Evolutionary conservation across 768 basidiomycete species (phyloP).

Genomic region (Chlorophyllum brunneum): DNA sequence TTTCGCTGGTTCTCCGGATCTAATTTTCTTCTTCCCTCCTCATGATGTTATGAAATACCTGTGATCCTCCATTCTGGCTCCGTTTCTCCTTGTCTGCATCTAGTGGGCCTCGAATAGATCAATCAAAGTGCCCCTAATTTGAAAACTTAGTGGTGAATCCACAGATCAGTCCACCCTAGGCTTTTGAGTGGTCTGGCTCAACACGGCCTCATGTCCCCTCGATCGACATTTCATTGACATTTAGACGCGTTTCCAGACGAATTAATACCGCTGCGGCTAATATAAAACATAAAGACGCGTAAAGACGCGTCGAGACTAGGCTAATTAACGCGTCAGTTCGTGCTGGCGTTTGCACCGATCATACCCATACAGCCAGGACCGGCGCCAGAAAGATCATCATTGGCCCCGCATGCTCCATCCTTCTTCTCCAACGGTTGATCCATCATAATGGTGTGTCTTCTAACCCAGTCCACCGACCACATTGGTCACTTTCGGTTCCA

Average conservation of each 20-base stretch:
- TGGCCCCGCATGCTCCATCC: background rate
- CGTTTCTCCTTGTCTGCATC: background rate
- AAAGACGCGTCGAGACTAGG: slow-evolving; percentile 38
- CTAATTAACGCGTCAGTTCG: slow-evolving; percentile 21
- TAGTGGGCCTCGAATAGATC: background rate
- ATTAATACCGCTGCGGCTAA: slow-evolving; percentile 5
- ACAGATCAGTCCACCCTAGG: slow-evolving; percentile 29
- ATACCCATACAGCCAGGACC: background rate
- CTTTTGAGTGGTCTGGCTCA: slow-evolving; percentile 23
- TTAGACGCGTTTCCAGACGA: slow-evolving; percentile 14
- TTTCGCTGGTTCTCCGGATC: slow-evolving; percentile 2
- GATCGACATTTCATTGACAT: slow-evolving; percentile 14
- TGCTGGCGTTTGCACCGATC: background rate
- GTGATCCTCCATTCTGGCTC: background rate
- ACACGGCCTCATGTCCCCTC: slow-evolving; percentile 12
- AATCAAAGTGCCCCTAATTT: background rate
- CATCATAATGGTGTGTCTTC: no score
- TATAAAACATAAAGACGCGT: slow-evolving; percentile 39
- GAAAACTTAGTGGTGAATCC: slow-evolving; percentile 24
- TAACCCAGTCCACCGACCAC: background rate
- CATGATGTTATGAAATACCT: slow-evolving; percentile 1
- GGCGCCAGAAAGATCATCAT: background rate
- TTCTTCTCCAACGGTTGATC: background rate
- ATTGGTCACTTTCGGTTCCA: background rate
- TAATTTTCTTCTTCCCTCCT: background rate